Percentiles rank a stretch among this genome's conserved stretches.
These are phyloP conservation scores for Rosa multiflora DNA, from an alignment of 306 rosid species.

Conservation along the genomic window DNA sequence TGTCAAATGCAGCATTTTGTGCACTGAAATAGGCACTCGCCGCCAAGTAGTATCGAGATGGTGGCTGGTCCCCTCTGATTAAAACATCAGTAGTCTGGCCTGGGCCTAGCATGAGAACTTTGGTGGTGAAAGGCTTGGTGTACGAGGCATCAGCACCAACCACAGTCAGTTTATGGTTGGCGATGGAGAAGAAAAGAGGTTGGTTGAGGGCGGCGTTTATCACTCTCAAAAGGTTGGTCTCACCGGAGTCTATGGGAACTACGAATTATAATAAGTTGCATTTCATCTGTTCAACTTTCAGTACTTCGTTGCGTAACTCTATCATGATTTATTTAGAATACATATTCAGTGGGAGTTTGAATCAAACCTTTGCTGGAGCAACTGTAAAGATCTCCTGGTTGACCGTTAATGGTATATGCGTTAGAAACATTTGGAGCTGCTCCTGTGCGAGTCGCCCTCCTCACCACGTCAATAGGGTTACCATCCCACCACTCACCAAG, in stretches of 20 bases:
- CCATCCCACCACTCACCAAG: slow-evolving; percentile 8
- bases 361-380: slow-evolving; percentile 29
- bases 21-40: slow-evolving; percentile 66
- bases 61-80: slow-evolving; percentile 23
- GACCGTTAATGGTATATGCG: slow-evolving; percentile 35
- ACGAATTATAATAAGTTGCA: background rate
- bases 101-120: slow-evolving; percentile 4
- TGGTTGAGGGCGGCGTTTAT: slow-evolving; percentile 72
- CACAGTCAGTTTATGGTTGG: slow-evolving; percentile 4
- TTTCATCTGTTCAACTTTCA: background rate
- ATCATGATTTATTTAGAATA: background rate
- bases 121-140: slow-evolving; percentile 13
- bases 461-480: background rate
- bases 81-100: slow-evolving; percentile 11
- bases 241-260: slow-evolving; percentile 60
- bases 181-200: slow-evolving; percentile 1
- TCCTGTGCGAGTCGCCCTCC: background rate
- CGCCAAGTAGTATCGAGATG: slow-evolving; percentile 2
- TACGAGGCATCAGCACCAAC: slow-evolving; percentile 12
- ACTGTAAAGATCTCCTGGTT: slow-evolving; percentile 24
- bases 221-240: slow-evolving; percentile 69
- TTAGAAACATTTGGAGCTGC: slow-evolving; percentile 3
- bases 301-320: background rate
- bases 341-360: background rate
- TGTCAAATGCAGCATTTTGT: slow-evolving; percentile 63